Evolutionary conservation across 352 stramenopile genomes (phyloP).

Genomic region (Pythium folliculosum): DNA sequence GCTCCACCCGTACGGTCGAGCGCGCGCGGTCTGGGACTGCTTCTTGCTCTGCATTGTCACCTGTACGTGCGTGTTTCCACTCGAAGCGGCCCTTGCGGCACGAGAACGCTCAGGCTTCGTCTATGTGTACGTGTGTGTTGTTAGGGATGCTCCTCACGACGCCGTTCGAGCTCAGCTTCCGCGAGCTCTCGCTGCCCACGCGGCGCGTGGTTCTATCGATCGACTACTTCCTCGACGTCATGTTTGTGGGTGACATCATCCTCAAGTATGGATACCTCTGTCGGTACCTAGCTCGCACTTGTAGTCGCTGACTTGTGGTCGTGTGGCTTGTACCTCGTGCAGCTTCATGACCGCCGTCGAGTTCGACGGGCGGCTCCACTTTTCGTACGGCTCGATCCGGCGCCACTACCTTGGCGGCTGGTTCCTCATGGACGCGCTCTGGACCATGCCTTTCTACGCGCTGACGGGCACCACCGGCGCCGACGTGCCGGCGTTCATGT

Average conservation of each 20-base stretch:
- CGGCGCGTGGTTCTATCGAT: constrained; percentile 47
- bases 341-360: constrained; percentile 82
- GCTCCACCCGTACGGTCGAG: constrained; percentile 64
- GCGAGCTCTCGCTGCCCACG: constrained; percentile 33
- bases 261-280: too few relatives aligned
- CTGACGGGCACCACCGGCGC: constrained; percentile 27
- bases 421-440: constrained; percentile 64
- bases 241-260: constrained; percentile 72
- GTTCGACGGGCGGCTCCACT: constrained; percentile 70
- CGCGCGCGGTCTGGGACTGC: constrained; percentile 61
- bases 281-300: not conserved
- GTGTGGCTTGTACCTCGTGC: not conserved
- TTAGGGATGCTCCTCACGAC: constrained; percentile 63
- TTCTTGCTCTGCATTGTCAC: constrained; percentile 57
- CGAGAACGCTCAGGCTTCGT: too few relatives aligned
- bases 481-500: constrained; percentile 29
- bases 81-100: too few relatives aligned
- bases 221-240: constrained; percentile 62
- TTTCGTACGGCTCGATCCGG: constrained; percentile 55
- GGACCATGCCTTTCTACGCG: constrained; percentile 70
- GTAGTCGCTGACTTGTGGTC: not conserved
- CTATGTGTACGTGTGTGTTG: not conserved
- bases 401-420: constrained; percentile 53
- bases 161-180: constrained; percentile 74
- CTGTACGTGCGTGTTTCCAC: constrained; percentile 36